Percentiles rank a stretch among this genome's conserved stretches.
These are phyloP conservation scores for Aspergillus proliferans DNA, from an alignment of 2,329 filamentous ascomycete species.

Conservation along the genomic window DNA sequence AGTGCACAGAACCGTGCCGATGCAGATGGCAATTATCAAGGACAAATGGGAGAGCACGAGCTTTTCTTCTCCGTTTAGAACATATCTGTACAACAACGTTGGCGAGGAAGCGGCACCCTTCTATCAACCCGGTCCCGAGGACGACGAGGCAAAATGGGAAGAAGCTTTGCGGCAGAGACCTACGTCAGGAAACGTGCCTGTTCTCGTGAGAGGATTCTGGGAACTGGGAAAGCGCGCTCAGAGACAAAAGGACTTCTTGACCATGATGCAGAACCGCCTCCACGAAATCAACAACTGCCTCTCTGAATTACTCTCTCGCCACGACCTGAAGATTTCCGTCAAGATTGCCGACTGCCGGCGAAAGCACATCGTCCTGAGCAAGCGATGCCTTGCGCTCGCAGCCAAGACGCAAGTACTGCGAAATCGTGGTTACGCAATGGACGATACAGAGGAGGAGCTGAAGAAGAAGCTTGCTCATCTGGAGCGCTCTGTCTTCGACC, in stretches of 20 bases:
- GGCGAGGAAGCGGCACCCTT: conserved; percentile 55
- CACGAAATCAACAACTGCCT: conserved; percentile 61
- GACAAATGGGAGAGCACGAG: conserved; percentile 55
- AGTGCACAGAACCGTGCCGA: conserved; percentile 55
- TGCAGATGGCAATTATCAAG: conserved; percentile 56
- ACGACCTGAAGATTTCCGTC: conserved; percentile 55
- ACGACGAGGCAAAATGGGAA: conserved; percentile 59
- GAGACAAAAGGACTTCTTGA: conserved; percentile 52
- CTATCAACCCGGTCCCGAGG: conserved; percentile 52
- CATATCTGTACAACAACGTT: conserved; percentile 60
- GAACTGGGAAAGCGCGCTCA: conserved; percentile 54
- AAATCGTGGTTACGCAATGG: conserved; percentile 60
- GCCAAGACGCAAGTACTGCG: conserved; percentile 59
- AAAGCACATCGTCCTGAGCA: conserved; percentile 54
- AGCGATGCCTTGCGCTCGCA: conserved; percentile 55
- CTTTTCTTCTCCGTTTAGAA: conserved; percentile 50
- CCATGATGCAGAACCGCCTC: conserved; percentile 51
- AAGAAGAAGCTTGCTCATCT: conserved; percentile 56
- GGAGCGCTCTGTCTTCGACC: conserved; percentile 55
- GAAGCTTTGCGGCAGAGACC: conserved; percentile 57
- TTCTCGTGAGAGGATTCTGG: conserved; percentile 55
- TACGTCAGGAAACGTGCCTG: conserved; percentile 51
- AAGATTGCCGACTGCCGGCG: conserved; percentile 54
- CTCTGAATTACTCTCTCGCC: conserved; percentile 53
- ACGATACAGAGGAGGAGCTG: conserved; percentile 57